These are phyloP conservation scores for Aspergillus texensis DNA, from an alignment of 2,329 filamentous ascomycete species.

Conservation along the genomic window DNA sequence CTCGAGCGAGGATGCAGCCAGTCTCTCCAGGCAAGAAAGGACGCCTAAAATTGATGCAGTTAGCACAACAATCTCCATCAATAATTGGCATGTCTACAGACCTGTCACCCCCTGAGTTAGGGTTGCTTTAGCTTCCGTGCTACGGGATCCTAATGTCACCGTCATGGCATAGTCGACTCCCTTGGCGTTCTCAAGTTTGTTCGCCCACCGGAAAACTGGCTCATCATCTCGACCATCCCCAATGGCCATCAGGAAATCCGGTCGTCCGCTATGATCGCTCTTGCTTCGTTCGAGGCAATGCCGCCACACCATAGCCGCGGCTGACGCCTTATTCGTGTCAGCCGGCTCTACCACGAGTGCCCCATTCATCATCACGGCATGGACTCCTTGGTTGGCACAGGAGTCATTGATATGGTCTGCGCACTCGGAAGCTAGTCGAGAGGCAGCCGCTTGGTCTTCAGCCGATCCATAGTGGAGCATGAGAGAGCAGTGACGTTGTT, in stretches of 20 bases:
- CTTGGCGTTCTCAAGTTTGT: constrained; percentile 65
- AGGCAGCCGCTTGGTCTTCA: constrained; percentile 74
- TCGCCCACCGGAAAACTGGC: constrained; percentile 92
- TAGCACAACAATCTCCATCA: constrained; percentile 8
- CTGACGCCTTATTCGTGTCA: constrained; percentile 85
- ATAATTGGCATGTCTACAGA: constrained; percentile 47
- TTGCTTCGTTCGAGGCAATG: constrained; percentile 61
- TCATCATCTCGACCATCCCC: constrained; percentile 94
- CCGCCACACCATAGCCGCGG: constrained; percentile 73
- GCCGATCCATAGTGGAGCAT: constrained; percentile 88
- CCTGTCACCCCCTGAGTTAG: constrained; percentile 90
- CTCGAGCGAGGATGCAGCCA: constrained; percentile 41
- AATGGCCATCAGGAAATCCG: constrained; percentile 86
- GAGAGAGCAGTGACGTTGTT: constrained; percentile 88
- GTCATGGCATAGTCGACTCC: constrained; percentile 73
- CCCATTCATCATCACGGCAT: constrained; percentile 78
- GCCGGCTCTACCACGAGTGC: constrained; percentile 82
- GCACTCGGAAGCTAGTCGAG: constrained; percentile 82
- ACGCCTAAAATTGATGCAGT: constrained; percentile 44
- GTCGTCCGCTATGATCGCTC: constrained; percentile 41
- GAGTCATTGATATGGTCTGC: constrained; percentile 95
- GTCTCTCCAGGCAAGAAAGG: constrained; percentile 56
- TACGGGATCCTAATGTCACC: constrained; percentile 82
- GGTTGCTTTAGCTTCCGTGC: constrained; percentile 83
- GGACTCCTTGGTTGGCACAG: constrained; percentile 79